These are phyloP conservation scores for Dactylellina cionopaga DNA, from an alignment of 2,329 filamentous ascomycete species.

Conservation along the genomic window DNA sequence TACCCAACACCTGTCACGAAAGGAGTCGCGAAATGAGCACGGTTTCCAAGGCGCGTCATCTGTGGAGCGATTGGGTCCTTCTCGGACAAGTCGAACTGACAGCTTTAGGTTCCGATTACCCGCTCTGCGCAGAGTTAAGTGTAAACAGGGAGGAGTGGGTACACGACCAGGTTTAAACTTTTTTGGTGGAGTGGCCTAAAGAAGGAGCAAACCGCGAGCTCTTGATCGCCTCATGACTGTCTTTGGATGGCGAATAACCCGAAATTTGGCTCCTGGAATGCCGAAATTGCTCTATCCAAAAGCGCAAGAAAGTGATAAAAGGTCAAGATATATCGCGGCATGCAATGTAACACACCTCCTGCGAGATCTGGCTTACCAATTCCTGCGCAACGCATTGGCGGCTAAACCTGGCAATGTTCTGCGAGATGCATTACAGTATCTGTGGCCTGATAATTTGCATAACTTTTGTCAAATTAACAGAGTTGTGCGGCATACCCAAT, in stretches of 20 bases:
- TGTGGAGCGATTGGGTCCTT: slow-evolving; percentile 7
- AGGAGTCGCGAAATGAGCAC: background rate
- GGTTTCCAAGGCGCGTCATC: background rate
- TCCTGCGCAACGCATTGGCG: background rate
- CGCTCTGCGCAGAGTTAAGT: slow-evolving; percentile 6
- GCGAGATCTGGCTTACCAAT: background rate
- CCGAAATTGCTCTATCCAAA: too few species aligned
- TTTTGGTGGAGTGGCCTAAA: background rate
- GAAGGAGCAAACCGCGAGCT: background rate
- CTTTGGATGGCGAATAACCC: background rate
- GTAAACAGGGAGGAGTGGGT: too few species aligned
- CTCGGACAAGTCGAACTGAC: slow-evolving; percentile 2
- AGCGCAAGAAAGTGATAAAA: background rate
- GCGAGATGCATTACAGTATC: too few species aligned
- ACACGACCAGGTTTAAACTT: background rate
- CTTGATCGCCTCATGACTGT: background rate
- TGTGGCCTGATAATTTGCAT: too few species aligned
- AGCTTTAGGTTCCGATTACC: slow-evolving; percentile 34
- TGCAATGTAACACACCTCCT: background rate
- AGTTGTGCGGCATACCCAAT: too few species aligned
- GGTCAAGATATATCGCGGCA: background rate
- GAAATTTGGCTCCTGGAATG: slow-evolving; percentile 11
- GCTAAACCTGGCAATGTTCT: background rate
- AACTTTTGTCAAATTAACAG: too few species aligned
- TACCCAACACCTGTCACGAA: background rate